Percentiles rank a stretch among this genome's conserved stretches.
phyloP scores from a whole-genome alignment of 2,329 filamentous ascomycete genomes.

The Plenodomus tracheiphilus region DNA sequence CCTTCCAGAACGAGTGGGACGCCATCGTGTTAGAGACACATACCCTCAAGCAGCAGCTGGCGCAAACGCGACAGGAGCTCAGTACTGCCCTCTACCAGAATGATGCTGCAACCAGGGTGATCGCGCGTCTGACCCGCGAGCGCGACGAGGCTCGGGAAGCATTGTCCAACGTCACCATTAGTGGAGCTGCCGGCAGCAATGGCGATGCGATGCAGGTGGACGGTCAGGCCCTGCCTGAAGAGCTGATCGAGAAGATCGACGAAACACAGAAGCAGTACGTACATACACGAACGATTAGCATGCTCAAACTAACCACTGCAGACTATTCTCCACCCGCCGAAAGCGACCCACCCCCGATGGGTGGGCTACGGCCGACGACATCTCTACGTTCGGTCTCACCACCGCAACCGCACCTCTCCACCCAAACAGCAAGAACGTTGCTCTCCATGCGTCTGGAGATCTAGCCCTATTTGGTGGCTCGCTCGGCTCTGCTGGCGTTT shows the following conservation, averaged over 20 bases:
- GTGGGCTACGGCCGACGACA: constrained; percentile 77
- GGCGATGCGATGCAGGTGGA: constrained; percentile 95
- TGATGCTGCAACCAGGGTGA: constrained; percentile 93
- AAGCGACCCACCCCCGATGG: constrained; percentile 84
- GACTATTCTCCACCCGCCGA: constrained; percentile 83
- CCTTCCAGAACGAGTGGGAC: constrained; percentile 99
- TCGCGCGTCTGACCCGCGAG: constrained; percentile 87
- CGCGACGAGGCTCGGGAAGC: constrained; percentile 90
- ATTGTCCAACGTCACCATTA: constrained; percentile 80
- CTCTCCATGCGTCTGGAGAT: constrained; percentile 63
- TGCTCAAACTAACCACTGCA: constrained; percentile 46
- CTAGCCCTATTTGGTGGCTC: constrained; percentile 74
- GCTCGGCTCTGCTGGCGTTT: constrained; percentile 76
- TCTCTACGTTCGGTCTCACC: constrained; percentile 63
- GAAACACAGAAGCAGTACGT: constrained; percentile 78
- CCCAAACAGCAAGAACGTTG: constrained; percentile 60
- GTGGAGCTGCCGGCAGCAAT: constrained; percentile 56
- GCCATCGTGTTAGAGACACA: constrained; percentile 88
- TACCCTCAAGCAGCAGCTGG: constrained; percentile 84
- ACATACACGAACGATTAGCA: background rate
- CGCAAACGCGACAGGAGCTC: constrained; percentile 89
- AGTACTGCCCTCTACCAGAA: constrained; percentile 94
- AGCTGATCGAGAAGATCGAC: constrained; percentile 73
- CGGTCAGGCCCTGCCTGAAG: constrained; percentile 72
- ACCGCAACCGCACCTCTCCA: constrained; percentile 61